Base-by-base conservation (phyloP, 805 yeast species). In the Sungouiozyma ichnusensis region DNA sequence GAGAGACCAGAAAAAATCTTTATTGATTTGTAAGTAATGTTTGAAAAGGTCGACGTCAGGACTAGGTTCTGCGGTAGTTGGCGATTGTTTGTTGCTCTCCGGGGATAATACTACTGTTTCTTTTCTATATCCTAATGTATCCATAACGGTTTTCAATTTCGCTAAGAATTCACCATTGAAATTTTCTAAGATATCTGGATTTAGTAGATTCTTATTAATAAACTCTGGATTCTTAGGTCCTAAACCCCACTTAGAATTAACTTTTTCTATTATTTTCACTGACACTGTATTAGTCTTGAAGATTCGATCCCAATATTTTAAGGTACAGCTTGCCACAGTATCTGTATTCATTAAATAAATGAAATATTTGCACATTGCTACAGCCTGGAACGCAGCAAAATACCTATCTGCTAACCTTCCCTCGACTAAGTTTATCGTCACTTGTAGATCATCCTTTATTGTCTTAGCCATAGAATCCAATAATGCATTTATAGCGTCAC, bases 231-330 rank as follows among this genome's bases (percentile, higher is more conserved):
- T 38, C 24, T 43, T 42, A 3, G 46, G 40, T 15, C 48, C 42
- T 11, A 52, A 17, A 8, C 56, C 57, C 57, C 57, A 53, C 41
- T 53, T 53, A 41, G 49, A 38, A 19, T 40, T 37, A 3, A 53
- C 19, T 31, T 46, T 47, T 14, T 43, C 42, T 3, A 44, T 27
- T 3, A 51, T 45, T 14, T 41, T 43, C 19, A 43, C 46, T 8
- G 46, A 43, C 31, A 42, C 44, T n/a, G 40, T 45, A 4, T 35
- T 33, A 4, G 36, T 38, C 38, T 41, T 31, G 18, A 40, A 41
- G 3, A 37, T 44, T 29, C 35, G 44, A 13, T 43, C 40, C 53
- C 52, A 50, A 40, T 44, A 52, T 20, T 32, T 43, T 8, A 43
- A 43, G 3, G 41, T 40, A 7, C 36, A 24, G 3, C 27, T 33